Evolutionary conservation across 257 asterid species (phyloP), one percentile per base, ranked within the genome.

Genomic region (Nicotiana knightiana): DNA sequence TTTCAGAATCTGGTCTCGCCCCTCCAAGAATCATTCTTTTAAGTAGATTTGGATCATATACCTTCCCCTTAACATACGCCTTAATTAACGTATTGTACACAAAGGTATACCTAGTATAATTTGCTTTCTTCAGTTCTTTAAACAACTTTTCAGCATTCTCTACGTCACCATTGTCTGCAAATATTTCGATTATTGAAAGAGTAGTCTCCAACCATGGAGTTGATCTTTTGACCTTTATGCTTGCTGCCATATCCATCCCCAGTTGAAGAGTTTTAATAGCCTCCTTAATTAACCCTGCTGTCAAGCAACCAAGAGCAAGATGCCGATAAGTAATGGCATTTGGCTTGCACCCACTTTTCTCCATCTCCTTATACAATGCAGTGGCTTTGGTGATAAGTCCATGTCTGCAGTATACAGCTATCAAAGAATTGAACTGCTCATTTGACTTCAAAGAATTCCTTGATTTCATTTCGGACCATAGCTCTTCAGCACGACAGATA

Each of bases 21-120:
- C 97, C 94, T 73, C 95, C 99, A 87, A 96, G 89, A 84, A 96
- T 93, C 97, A 94, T 93, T 88, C 99, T 92, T 63, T 87, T 88
- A 55, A 94, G 89, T 83, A 96, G 96, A 86, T 92, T 87, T 77
- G 95, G 93, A 83, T 93, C 92, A 80, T 89, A 87, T 24, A 89
- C 64, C 88, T 92, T 96, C 18, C 95, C 99, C 93, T 93, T 96
- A 43, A 92, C 93, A 85, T 96, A 94, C 3, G 86, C 94, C 92
- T 92, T 94, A 53, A 96, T 91, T 88, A 93, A 86, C 0, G 93
- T 71, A 83, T 94, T 96, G 87, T 93, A 93, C 18, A 91, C 97
- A 76, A 93, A 96, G 10, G 97, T 90, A 83, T 96, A 91, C 90
- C 95, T 91, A n/a, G 91, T 85, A 57, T 92, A 96, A 10, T 88